phyloP scores from a whole-genome alignment of 2,329 filamentous ascomycete genomes.

The Talaromyces sp. region DNA sequence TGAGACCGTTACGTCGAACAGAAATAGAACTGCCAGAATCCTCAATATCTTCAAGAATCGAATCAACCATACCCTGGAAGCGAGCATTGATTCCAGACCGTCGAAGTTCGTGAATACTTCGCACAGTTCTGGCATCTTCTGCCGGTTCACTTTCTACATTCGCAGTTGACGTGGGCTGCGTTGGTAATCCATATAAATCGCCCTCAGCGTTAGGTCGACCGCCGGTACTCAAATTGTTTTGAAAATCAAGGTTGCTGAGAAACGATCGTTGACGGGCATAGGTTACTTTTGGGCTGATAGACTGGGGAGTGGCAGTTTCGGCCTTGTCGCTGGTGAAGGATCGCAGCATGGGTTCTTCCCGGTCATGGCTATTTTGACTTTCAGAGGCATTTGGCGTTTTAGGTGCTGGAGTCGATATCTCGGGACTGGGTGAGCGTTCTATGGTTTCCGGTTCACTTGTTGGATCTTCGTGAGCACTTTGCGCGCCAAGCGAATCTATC shows the following conservation, averaged over 20 bases:
- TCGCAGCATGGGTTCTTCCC: background rate
- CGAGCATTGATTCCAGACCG: slow-evolving; percentile 53
- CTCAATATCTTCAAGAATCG: slow-evolving; percentile 55
- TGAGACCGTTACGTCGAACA: slow-evolving; percentile 46
- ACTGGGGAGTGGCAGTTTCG: slow-evolving; percentile 12
- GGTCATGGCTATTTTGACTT: background rate
- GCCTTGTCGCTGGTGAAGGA: background rate
- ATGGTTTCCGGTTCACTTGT: slow-evolving; percentile 5
- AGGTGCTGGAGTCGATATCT: slow-evolving; percentile 4
- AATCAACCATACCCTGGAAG: slow-evolving; percentile 51
- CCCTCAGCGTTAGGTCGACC: background rate
- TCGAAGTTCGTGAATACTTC: slow-evolving; percentile 57
- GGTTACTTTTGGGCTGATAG: slow-evolving; percentile 44
- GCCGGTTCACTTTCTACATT: slow-evolving; percentile 41
- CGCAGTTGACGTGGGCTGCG: slow-evolving; percentile 16
- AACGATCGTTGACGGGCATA: slow-evolving; percentile 57
- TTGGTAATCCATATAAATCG: slow-evolving; percentile 14
- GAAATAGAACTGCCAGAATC: slow-evolving; percentile 40
- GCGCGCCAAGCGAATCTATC: slow-evolving; percentile 26
- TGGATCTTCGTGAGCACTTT: slow-evolving; percentile 10
- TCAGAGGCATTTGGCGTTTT: background rate
- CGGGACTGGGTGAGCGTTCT: background rate
- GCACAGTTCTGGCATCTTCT: slow-evolving; percentile 39
- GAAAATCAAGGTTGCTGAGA: slow-evolving; percentile 40
- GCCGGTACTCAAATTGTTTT: background rate